Percentiles rank a stretch among this genome's conserved stretches.
Evolutionary conservation across 2,329 filamentous ascomycete genomes (phyloP).

Genomic region (Hawksworthiomyces lignivorus): DNA sequence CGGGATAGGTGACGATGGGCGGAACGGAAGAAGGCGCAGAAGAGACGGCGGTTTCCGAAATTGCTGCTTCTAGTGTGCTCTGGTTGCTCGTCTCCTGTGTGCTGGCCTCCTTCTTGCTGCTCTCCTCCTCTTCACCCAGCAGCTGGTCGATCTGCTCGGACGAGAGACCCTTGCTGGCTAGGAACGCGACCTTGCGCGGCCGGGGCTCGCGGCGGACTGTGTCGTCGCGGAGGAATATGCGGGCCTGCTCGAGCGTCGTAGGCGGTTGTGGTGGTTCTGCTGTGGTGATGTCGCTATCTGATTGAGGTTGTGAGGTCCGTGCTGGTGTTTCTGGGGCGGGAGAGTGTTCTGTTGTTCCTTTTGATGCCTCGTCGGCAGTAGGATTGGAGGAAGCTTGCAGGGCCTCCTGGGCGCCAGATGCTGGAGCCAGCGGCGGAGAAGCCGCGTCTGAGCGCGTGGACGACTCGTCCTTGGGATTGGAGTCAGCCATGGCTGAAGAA

Average conservation of each 20-base stretch:
- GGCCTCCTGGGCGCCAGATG: too few relatives aligned
- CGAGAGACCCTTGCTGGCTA: conserved; percentile 67
- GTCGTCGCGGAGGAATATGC: conserved; percentile 68
- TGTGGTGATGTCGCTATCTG: too few relatives aligned
- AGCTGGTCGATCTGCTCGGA: conserved; percentile 61
- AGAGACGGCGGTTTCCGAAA: background rate
- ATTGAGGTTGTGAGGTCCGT: too few relatives aligned
- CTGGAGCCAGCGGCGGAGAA: too few relatives aligned
- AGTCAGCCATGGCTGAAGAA: conserved; percentile 3
- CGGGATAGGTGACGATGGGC: conserved; percentile 62
- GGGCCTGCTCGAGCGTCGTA: conserved; percentile 54
- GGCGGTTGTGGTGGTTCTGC: background rate
- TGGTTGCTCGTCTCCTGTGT: background rate
- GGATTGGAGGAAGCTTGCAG: background rate
- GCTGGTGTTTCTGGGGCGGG: too few relatives aligned
- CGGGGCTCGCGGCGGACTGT: conserved; percentile 59
- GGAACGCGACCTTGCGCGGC: conserved; percentile 68
- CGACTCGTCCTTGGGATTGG: conserved; percentile 6
- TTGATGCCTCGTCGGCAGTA: background rate
- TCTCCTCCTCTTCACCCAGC: conserved; percentile 32
- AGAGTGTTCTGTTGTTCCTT: background rate
- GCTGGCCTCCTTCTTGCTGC: too few relatives aligned
- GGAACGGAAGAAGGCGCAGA: conserved; percentile 21
- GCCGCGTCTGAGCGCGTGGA: too few relatives aligned
- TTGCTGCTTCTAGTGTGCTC: background rate